Percentiles rank a stretch among this genome's conserved stretches.
phyloP scores from a whole-genome alignment of 768 basidiomycete genomes.

The Phylloporus sp. region DNA sequence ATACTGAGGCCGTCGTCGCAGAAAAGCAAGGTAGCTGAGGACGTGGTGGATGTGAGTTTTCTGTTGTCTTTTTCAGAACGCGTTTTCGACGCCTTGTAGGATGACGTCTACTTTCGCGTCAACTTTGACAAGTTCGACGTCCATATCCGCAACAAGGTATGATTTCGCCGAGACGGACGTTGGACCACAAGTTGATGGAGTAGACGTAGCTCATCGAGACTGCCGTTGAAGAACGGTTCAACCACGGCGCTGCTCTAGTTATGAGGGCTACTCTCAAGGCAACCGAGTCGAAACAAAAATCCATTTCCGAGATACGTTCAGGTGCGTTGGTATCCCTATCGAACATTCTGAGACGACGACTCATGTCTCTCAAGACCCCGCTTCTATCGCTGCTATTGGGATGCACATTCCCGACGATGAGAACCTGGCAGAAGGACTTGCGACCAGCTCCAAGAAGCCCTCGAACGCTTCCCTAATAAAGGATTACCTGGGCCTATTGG shows the following conservation, averaged over 20 bases:
- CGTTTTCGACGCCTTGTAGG: constrained; percentile 36
- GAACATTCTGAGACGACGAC: background rate
- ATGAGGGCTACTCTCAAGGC: constrained; percentile 66
- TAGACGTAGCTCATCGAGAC: constrained; percentile 63
- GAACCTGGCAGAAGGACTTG: constrained; percentile 58
- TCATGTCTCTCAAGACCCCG: constrained; percentile 45
- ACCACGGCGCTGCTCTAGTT: constrained; percentile 65
- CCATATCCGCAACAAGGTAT: constrained; percentile 80
- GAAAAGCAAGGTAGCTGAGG: constrained; percentile 42
- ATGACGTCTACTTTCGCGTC: constrained; percentile 73
- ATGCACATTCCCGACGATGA: constrained; percentile 60
- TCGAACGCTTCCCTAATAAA: constrained; percentile 59
- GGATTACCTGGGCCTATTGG: constrained; percentile 76
- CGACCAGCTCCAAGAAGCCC: constrained; percentile 47
- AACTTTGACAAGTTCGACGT: constrained; percentile 87
- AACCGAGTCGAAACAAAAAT: constrained; percentile 59
- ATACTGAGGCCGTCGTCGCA: constrained; percentile 26
- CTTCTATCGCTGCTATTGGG: constrained; percentile 59
- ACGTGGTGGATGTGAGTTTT: constrained; percentile 60
- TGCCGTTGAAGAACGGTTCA: constrained; percentile 76
- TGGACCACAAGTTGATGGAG: constrained; percentile 11
- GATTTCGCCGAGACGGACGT: constrained; percentile 16
- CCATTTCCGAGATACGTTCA: constrained; percentile 57
- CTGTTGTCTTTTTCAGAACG: background rate
- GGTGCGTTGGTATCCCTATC: constrained; percentile 36